A percentile compares a stretch with the other conserved stretches of the same genome.
Conservation (phyloP, 768 basidiomycete species). For the Galerina marginata region DNA sequence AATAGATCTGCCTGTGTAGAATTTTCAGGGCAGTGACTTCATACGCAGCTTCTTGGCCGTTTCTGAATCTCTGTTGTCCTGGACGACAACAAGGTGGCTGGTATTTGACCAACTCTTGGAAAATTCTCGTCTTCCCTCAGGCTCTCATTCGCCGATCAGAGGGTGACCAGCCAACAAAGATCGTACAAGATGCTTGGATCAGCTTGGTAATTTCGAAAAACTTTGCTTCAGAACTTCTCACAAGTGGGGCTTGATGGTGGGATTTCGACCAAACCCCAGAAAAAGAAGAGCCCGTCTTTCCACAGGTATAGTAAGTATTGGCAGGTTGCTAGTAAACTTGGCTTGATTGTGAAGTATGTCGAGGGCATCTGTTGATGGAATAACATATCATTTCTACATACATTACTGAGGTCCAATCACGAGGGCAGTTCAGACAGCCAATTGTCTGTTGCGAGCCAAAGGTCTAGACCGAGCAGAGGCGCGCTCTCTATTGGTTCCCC, state of each 20-base stretch:
- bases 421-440: not conserved
- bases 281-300: too few relatives aligned
- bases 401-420: constrained; percentile 5
- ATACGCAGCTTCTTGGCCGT: not conserved
- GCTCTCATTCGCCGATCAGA: constrained; percentile 5
- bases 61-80: not conserved
- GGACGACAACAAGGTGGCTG: not conserved
- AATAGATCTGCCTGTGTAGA: not conserved
- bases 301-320: not conserved
- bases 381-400: not conserved
- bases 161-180: not conserved
- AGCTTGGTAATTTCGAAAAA: not conserved
- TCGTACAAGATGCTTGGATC: not conserved
- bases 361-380: not conserved
- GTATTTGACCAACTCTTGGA: not conserved
- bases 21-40: not conserved
- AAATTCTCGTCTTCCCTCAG: not conserved
- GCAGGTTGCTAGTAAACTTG: not conserved
- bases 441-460: constrained; percentile 9
- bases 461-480: not conserved
- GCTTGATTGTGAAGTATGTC: not conserved
- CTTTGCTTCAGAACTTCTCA: not conserved
- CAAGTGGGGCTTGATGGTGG: not conserved
- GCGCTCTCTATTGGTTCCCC: not conserved
- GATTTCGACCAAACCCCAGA: too few relatives aligned